These are phyloP conservation scores for Raphidocelis subcapitata DNA, from an alignment of 139 green algal genomes.

Conservation along the genomic window DNA sequence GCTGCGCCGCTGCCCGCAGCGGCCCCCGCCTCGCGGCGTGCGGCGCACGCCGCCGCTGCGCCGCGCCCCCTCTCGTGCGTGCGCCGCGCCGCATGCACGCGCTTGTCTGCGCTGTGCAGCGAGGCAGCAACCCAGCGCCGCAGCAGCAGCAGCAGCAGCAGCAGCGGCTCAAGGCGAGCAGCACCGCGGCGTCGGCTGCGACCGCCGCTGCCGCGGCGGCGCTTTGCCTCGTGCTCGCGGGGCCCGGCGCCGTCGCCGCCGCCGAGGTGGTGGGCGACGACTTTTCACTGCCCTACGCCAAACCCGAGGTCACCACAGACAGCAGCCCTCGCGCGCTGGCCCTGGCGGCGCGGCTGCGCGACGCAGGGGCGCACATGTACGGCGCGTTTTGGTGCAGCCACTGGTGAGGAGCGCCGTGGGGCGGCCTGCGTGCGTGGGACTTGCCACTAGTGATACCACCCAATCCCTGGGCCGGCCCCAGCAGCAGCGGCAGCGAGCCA, in stretches of 20 bases:
- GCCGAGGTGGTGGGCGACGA: conserved; percentile 1
- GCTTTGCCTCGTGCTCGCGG: neutral
- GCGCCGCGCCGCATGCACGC: too few species aligned
- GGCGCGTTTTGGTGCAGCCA: conserved; percentile 97
- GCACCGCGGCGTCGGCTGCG: conserved; percentile 2
- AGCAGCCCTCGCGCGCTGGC: conserved; percentile 29
- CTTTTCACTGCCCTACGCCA: conserved; percentile 16
- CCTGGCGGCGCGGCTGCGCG: conserved; percentile 52
- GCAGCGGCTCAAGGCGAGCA: neutral
- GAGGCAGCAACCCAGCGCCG: neutral
- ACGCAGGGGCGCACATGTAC: conserved; percentile 91
- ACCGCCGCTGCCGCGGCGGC: neutral
- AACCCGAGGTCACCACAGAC: conserved; percentile 20
- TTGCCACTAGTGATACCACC: neutral
- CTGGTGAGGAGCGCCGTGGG: neutral
- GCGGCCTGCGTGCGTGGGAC: neutral
- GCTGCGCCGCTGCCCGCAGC: too few species aligned
- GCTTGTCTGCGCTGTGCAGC: neutral
- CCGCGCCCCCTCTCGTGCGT: too few species aligned
- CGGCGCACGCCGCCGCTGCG: neutral
- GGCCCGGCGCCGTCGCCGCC: neutral
- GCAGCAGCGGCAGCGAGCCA: neutral
- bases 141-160: neutral
- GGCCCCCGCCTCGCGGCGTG: neutral
- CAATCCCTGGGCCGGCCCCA: neutral